Conservation (phyloP, 768 basidiomycete species). For the Lentinus tigrinus region DNA sequence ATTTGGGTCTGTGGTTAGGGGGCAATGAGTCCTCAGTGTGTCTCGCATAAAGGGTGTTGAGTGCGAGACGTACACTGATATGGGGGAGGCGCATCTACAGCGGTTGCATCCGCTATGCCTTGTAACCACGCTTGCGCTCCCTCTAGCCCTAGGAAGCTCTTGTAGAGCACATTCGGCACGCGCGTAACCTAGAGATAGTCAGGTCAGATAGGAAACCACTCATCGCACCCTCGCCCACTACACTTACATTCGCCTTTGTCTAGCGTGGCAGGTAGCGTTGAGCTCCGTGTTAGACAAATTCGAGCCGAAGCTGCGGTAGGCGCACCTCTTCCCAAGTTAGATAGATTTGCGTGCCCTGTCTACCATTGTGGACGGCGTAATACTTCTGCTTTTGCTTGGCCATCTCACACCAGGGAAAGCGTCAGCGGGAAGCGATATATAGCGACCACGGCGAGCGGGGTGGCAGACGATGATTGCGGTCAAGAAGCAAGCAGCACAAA, state of each 20-base stretch:
- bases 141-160: conserved; percentile 44
- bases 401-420: conserved; percentile 19
- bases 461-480: not conserved
- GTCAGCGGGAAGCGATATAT: not conserved
- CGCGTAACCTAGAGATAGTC: conserved; percentile 43
- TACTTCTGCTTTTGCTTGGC: conserved; percentile 47
- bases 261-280: conserved; percentile 20
- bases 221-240: no score
- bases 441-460: not conserved
- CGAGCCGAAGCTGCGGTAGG: not conserved
- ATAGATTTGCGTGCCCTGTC: conserved; percentile 58
- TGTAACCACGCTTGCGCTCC: conserved; percentile 51
- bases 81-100: not conserved
- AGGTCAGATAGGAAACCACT: not conserved
- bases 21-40: no score
- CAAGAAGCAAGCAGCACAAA: not conserved
- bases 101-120: conserved; percentile 8
- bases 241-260: conserved; percentile 48
- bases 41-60: no score
- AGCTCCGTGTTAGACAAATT: not conserved
- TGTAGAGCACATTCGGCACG: conserved; percentile 51
- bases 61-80: not conserved
- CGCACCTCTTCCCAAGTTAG: conserved; percentile 58
- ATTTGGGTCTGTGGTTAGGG: not conserved
- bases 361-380: conserved; percentile 61